These are phyloP conservation scores for Beauveria brongniartii DNA, from an alignment of 2,329 filamentous ascomycete genomes.

Conservation along the genomic window DNA sequence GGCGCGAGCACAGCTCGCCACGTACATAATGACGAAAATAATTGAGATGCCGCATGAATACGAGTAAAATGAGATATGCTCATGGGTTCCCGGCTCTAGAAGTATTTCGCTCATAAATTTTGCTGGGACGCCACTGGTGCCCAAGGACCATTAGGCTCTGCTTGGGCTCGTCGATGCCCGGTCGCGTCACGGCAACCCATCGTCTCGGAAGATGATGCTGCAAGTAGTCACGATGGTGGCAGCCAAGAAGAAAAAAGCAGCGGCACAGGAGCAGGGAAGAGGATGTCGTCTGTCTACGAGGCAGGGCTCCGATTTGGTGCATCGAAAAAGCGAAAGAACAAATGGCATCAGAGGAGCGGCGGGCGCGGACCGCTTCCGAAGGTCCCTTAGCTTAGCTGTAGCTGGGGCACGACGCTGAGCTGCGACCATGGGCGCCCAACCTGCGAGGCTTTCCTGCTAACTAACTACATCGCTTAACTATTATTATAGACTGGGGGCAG, in stretches of 20 bases:
- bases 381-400: not conserved
- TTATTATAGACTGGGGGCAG: conserved; percentile 5
- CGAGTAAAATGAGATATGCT: not conserved
- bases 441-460: not conserved
- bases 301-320: conserved; percentile 6
- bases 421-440: conserved; percentile 6
- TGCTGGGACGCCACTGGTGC: conserved; percentile 4
- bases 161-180: not conserved
- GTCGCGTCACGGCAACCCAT: not conserved
- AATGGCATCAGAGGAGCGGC: not conserved
- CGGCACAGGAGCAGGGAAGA: not conserved
- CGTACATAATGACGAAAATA: conserved; percentile 8
- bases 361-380: conserved; percentile 3
- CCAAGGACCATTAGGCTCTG: conserved; percentile 5
- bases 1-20: not conserved
- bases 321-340: not conserved
- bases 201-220: not conserved
- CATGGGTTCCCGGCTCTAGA: not conserved
- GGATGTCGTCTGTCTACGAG: not conserved
- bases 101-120: not conserved
- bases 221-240: conserved; percentile 3
- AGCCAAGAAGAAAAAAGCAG: not conserved
- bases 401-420: not conserved
- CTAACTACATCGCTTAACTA: not conserved
- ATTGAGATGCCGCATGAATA: not conserved